Conservation (phyloP, 1,284 basidiomycete genomes). For the Nidula niveotomentosa region DNA sequence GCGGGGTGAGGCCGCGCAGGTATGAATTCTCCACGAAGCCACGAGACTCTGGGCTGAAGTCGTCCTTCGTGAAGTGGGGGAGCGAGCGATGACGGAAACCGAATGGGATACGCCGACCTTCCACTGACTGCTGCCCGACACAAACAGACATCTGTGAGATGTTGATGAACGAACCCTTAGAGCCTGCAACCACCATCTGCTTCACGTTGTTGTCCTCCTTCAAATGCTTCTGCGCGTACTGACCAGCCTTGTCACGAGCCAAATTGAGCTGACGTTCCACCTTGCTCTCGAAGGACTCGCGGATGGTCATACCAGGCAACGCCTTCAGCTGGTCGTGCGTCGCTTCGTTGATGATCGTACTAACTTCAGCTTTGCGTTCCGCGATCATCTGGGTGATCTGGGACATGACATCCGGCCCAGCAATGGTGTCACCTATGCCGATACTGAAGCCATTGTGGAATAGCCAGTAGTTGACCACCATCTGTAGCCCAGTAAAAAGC, state of each 20-base stretch:
- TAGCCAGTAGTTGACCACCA: conserved; percentile 97
- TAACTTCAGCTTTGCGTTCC: conserved; percentile 80
- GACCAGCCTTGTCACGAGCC: conserved; percentile 95
- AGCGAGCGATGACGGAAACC: conserved; percentile 97
- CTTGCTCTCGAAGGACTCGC: conserved; percentile 95
- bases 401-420: conserved; percentile 86
- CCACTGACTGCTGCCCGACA: conserved; percentile 98
- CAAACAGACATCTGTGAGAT: conserved; percentile 99
- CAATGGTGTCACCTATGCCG: conserved; percentile 98
- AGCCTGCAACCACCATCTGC: conserved; percentile 99
- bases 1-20: conserved; percentile 93
- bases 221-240: conserved; percentile 92
- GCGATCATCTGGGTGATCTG: conserved; percentile 86
- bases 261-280: conserved; percentile 93
- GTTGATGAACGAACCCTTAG: conserved; percentile 99
- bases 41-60: conserved; percentile 97
- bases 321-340: conserved; percentile 85
- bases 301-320: conserved; percentile 97
- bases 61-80: conserved; percentile 98
- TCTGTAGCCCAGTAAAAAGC: conserved; percentile 94
- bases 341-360: conserved; percentile 72
- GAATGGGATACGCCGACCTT: conserved; percentile 98
- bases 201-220: conserved; percentile 99
- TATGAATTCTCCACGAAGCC: conserved; percentile 99
- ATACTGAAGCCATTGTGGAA: conserved; percentile 99